Evolutionary conservation across 2,329 filamentous ascomycete species (phyloP).

Genomic region (Penicillium sp.): DNA sequence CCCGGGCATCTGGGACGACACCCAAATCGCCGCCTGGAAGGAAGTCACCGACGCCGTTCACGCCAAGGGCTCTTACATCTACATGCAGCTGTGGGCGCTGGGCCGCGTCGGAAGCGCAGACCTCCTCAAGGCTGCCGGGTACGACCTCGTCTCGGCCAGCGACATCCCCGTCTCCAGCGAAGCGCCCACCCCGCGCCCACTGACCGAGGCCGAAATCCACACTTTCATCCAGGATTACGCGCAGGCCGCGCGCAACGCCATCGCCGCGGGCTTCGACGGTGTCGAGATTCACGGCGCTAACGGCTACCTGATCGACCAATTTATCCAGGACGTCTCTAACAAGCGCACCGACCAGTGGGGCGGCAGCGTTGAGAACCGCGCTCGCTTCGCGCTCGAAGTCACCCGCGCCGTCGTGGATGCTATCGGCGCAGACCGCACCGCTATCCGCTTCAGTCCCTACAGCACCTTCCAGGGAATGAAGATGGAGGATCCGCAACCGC

Average conservation of each 20-base stretch:
- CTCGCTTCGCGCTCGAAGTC: slow-evolving; percentile 58
- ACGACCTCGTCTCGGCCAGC: slow-evolving; percentile 28
- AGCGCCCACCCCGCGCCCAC: slow-evolving; percentile 32
- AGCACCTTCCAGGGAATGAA: slow-evolving; percentile 51
- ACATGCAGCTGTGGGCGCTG: slow-evolving; percentile 63
- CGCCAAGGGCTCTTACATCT: slow-evolving; percentile 62
- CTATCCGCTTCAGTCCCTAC: slow-evolving; percentile 52
- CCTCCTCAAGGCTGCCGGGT: slow-evolving; percentile 22
- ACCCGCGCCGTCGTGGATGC: slow-evolving; percentile 46
- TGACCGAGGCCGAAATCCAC: slow-evolving; percentile 48
- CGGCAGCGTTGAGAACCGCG: slow-evolving; percentile 53
- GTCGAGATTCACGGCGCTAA: slow-evolving; percentile 55
- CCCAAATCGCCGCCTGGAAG: slow-evolving; percentile 64
- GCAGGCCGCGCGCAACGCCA: slow-evolving; percentile 52
- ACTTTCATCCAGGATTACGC: slow-evolving; percentile 46
- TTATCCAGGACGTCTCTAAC: slow-evolving; percentile 52
- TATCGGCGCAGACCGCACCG: slow-evolving; percentile 49
- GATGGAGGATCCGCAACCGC: slow-evolving; percentile 63
- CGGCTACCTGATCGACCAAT: slow-evolving; percentile 57
- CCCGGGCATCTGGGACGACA: slow-evolving; percentile 60
- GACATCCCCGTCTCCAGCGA: slow-evolving; percentile 21
- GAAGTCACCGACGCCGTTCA: slow-evolving; percentile 65
- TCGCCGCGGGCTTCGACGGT: slow-evolving; percentile 58
- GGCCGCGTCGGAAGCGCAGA: slow-evolving; percentile 56
- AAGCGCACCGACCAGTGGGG: slow-evolving; percentile 54